A percentile compares a stretch with the other conserved stretches of the same genome.
Conservation (phyloP, 2,329 filamentous ascomycete genomes). For the Sclerotinia spermophila region DNA sequence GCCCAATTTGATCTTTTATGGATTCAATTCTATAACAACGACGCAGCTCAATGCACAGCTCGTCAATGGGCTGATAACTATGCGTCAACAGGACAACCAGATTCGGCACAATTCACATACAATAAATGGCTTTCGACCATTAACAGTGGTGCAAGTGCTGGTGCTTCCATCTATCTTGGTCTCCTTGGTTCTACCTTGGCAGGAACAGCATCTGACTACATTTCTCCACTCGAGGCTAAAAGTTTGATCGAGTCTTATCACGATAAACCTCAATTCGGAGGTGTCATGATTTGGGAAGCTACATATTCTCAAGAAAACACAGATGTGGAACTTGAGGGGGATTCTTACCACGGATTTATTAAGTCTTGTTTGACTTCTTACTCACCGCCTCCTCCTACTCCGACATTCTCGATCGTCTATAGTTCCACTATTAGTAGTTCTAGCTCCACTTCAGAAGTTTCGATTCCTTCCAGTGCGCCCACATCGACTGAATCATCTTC, state of each 20-base stretch:
- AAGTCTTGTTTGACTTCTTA: constrained; percentile 25
- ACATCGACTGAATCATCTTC: constrained; percentile 2
- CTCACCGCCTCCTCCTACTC: not conserved
- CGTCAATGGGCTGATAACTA: constrained; percentile 24
- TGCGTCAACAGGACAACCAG: not conserved
- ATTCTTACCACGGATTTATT: constrained; percentile 24
- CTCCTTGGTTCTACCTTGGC: constrained; percentile 25
- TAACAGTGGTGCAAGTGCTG: constrained; percentile 25
- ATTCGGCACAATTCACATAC: constrained; percentile 28
- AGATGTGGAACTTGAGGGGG: constrained; percentile 15
- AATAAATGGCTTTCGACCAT: constrained; percentile 27
- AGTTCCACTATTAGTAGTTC: constrained; percentile 11
- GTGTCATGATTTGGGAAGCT: constrained; percentile 38
- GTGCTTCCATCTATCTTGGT: constrained; percentile 36
- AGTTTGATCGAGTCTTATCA: constrained; percentile 29
- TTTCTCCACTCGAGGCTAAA: constrained; percentile 28
- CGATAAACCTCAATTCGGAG: constrained; percentile 31
- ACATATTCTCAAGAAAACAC: constrained; percentile 27
- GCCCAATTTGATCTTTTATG: constrained; percentile 36
- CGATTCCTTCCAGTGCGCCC: not conserved
- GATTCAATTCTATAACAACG: constrained; percentile 38
- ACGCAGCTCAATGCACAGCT: constrained; percentile 28
- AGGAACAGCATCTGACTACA: constrained; percentile 25
- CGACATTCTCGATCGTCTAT: constrained; percentile 17
- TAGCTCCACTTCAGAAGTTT: constrained; percentile 6